Conservation (phyloP, 1,284 basidiomycete species). For the Naganishia albida region DNA sequence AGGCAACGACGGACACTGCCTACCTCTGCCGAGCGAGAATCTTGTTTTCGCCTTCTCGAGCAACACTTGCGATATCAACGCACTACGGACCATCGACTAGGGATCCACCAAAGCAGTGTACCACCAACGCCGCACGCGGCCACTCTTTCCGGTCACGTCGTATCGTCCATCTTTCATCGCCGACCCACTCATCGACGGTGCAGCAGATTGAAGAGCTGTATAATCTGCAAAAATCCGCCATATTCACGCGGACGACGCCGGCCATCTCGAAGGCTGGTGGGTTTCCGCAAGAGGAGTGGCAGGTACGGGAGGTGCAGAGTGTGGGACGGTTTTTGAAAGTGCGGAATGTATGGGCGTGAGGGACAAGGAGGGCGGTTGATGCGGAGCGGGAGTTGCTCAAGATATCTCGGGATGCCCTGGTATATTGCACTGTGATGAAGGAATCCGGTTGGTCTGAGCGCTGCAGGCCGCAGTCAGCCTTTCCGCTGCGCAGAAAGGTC, state of each 20-base stretch:
- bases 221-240: not conserved
- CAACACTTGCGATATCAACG: not conserved
- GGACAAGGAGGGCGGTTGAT: not conserved
- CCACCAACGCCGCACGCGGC: too few relatives aligned
- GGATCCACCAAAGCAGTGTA: not conserved
- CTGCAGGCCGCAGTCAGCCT: too few relatives aligned
- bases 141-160: conserved; percentile 20
- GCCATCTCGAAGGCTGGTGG: not conserved
- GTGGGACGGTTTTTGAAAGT: conserved; percentile 8
- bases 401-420: too few relatives aligned
- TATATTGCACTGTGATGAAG: too few relatives aligned
- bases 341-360: not conserved
- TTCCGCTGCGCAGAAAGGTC: too few relatives aligned
- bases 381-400: not conserved
- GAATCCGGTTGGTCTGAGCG: too few relatives aligned
- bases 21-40: conserved; percentile 10
- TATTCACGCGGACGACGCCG: not conserved
- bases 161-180: not conserved
- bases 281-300: conserved; percentile 7
- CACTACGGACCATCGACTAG: conserved; percentile 9
- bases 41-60: not conserved
- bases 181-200: not conserved
- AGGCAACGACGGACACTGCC: conserved; percentile 6
- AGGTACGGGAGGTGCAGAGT: conserved; percentile 20
- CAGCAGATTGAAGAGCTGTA: conserved; percentile 4